These are phyloP conservation scores for Huntiella omanensis DNA, from an alignment of 2,329 filamentous ascomycete species.

Conservation along the genomic window DNA sequence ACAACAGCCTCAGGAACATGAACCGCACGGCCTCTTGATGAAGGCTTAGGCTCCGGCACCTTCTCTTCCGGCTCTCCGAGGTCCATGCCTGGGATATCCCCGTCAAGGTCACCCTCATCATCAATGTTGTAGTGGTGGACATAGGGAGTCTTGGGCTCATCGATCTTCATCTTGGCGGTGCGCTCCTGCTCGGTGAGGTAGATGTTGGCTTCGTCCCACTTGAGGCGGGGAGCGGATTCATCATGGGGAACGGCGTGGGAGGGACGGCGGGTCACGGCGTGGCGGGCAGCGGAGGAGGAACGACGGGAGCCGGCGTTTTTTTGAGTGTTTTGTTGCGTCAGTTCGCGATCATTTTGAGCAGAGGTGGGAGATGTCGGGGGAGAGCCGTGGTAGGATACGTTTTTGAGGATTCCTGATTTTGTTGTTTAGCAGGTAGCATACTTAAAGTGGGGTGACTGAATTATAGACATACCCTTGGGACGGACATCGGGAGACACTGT, in stretches of 20 bases:
- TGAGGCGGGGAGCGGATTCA: slow-evolving; percentile 48
- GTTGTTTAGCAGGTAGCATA: too few species aligned
- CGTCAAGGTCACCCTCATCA: slow-evolving; percentile 63
- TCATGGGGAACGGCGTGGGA: slow-evolving; percentile 21
- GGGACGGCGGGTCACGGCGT: slow-evolving; percentile 36
- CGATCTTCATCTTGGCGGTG: slow-evolving; percentile 94
- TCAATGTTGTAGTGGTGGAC: slow-evolving; percentile 78
- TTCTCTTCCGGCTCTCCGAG: slow-evolving; percentile 80
- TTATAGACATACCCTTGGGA: too few species aligned
- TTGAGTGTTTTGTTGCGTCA: slow-evolving; percentile 85
- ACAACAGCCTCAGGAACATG: slow-evolving; percentile 49
- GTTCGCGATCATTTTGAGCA: slow-evolving; percentile 52
- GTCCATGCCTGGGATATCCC: slow-evolving; percentile 83
- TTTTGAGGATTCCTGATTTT: slow-evolving; percentile 72
- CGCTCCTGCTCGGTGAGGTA: slow-evolving; percentile 95
- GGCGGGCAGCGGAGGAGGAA: slow-evolving; percentile 37
- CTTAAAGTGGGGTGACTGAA: too few species aligned
- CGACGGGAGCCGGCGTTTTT: slow-evolving; percentile 80
- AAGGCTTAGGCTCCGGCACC: slow-evolving; percentile 29
- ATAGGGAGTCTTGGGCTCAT: slow-evolving; percentile 95
- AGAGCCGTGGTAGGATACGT: slow-evolving; percentile 42
- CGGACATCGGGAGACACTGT: too few species aligned
- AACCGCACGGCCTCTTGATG: slow-evolving; percentile 29
- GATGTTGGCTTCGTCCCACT: slow-evolving; percentile 97
- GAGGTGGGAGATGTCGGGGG: slow-evolving; percentile 31